Percentiles rank a stretch among this genome's conserved stretches.
Evolutionary conservation across 129 eudicot genomes (phyloP).

Genomic region (Flaveria sonorensis): DNA sequence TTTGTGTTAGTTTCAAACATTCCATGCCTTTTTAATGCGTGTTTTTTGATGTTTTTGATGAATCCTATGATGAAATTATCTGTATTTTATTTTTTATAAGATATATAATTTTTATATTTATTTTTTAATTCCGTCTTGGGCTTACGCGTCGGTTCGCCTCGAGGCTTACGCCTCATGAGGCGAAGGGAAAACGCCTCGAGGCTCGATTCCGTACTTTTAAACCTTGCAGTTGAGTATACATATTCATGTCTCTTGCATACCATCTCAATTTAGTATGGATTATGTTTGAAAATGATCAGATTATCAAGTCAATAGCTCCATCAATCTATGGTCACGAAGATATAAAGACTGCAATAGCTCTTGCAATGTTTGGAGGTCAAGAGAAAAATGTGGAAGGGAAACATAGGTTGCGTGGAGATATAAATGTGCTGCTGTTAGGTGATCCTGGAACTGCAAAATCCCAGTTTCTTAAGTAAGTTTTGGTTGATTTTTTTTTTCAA

Average conservation of each 20-base stretch:
- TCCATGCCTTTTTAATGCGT: too few species aligned
- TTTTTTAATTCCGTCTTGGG: too few species aligned
- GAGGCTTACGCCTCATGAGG: too few species aligned
- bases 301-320: constrained; percentile 93
- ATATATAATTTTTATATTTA: too few species aligned
- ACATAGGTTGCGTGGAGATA: constrained; percentile 87
- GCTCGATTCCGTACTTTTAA: too few species aligned
- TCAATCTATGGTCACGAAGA: constrained; percentile 98
- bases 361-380: constrained; percentile 99
- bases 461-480: constrained; percentile 87
- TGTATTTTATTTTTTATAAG: too few species aligned
- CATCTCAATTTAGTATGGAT: not conserved
- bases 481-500: not conserved
- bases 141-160: too few species aligned
- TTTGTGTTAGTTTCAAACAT: too few species aligned
- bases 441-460: constrained; percentile 99
- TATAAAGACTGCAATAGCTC: constrained; percentile 91
- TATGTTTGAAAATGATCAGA: constrained; percentile 44
- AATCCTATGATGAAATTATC: too few species aligned
- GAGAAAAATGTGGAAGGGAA: constrained; percentile 92
- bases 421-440: constrained; percentile 87
- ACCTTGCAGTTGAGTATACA: too few species aligned
- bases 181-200: too few species aligned
- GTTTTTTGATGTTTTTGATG: too few species aligned
- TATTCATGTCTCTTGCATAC: not conserved